These are phyloP conservation scores for Backusella tarrabulga DNA, from an alignment of 192 early-diverging fungal species.

Conservation along the genomic window DNA sequence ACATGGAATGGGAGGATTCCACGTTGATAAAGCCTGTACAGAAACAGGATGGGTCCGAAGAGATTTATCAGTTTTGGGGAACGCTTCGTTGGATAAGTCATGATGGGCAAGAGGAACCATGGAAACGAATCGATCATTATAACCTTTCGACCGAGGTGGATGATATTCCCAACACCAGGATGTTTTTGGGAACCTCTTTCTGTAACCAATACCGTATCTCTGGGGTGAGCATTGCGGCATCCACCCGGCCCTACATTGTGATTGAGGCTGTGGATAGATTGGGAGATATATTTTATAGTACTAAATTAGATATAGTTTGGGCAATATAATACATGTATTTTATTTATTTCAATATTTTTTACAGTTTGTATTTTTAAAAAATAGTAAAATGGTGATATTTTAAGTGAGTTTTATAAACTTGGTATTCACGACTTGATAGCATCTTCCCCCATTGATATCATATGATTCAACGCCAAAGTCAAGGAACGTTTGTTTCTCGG, in stretches of 20 bases:
- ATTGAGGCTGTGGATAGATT: conserved; percentile 2
- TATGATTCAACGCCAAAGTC: neutral
- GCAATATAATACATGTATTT: neutral
- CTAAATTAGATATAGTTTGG: neutral
- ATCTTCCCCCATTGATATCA: neutral
- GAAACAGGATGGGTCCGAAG: neutral
- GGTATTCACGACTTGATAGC: neutral
- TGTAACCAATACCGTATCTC: neutral
- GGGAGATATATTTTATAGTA: neutral
- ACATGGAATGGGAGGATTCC: neutral
- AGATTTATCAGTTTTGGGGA: neutral
- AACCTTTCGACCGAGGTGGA: neutral
- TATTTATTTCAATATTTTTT: neutral
- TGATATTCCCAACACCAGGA: neutral
- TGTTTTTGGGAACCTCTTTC: conserved; percentile 6
- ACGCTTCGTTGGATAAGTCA: neutral
- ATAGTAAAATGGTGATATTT: neutral
- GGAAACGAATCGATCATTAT: neutral
- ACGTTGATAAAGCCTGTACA: neutral
- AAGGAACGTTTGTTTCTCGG: neutral
- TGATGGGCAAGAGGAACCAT: neutral
- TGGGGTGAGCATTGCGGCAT: neutral
- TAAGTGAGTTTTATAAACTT: neutral
- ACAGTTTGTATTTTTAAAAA: too few species aligned
- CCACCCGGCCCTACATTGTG: neutral